Base-by-base conservation (phyloP, 73 alveolate genomes). In the Urostyla sp. region DNA sequence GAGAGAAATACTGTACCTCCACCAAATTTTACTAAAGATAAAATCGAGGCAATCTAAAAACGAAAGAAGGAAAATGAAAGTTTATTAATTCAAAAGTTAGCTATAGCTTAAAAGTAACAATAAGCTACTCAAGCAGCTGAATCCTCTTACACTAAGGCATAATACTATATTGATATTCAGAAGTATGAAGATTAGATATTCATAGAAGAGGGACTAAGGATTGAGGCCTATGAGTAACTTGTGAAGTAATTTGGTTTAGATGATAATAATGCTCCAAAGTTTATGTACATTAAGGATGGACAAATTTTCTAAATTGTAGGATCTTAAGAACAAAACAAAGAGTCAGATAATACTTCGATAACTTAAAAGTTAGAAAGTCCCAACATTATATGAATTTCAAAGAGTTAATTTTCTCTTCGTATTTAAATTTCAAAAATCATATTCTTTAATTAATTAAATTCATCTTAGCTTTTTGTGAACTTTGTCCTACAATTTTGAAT, bases 171-270 rank as follows among this genome's bases (percentile, higher is more conserved):
- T 23, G 83, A 69, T 20, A 31, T 69, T 10, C 24, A 34, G 72
- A 69, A 69, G 54, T 69, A 10, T 46, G 83, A 69, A n/a, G 83
- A 69, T 48, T 21, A 69, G 8, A 21, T 69, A 28, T 69, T 31
- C 28, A 50, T 69, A 0, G 23, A 45, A 23, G 83, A 69, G 54
- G 83, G 83, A 8, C n/a, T 16, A 20, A 69, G 83, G 48, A 69
- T 54, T 34, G 83, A 69, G 40, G 20, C 10, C 20, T 11, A 11
- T 10, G 52, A 40, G 10, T 10, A 10, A 16, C 20, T 16, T 40
- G 52, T 40, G 20, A 40, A 40, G 52, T 11, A 40, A 16, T 40
- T 11, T 16, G 52, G 52, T 10, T 11, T 40, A 10, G 15, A 16
- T 16, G 15, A 16, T 10, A 16, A 40, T 11, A 16, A 40, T 10